A percentile compares a stretch with the other conserved stretches of the same genome.
These are phyloP conservation scores for Sugiyamaella japonica DNA, from an alignment of 1,139 yeast genomes.

Conservation along the genomic window DNA sequence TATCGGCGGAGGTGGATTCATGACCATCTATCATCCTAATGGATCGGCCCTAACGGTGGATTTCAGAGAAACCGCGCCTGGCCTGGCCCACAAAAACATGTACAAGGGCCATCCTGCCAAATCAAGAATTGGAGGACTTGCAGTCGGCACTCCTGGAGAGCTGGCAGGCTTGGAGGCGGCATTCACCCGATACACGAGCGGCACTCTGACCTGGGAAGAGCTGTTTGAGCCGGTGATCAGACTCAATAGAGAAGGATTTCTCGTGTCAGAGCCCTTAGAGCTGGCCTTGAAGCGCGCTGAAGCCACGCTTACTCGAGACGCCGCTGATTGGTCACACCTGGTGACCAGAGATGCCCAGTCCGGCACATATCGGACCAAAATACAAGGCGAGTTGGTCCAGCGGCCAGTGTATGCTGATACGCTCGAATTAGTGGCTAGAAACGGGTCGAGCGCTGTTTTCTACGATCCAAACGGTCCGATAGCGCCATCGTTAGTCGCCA, in stretches of 20 bases:
- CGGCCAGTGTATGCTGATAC: conserved; percentile 68
- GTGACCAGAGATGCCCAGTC: conserved; percentile 40
- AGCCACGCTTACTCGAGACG: conserved; percentile 18
- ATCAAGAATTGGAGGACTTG: conserved; percentile 77
- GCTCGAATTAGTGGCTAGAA: conserved; percentile 61
- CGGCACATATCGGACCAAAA: conserved; percentile 27
- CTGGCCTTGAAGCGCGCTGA: conserved; percentile 37
- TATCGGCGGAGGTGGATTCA: conserved; percentile 89
- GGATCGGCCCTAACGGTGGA: conserved; percentile 64
- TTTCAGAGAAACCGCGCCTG: conserved; percentile 88
- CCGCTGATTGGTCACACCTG: conserved; percentile 37
- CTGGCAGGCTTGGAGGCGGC: conserved; percentile 73
- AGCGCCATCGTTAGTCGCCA: conserved; percentile 53
- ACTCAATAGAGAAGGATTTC: conserved; percentile 68
- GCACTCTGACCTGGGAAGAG: conserved; percentile 68
- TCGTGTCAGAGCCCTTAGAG: conserved; percentile 52
- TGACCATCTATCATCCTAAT: conserved; percentile 52
- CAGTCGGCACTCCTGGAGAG: conserved; percentile 89
- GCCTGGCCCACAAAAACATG: conserved; percentile 62
- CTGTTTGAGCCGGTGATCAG: conserved; percentile 73
- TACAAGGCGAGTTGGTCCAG: conserved; percentile 57
- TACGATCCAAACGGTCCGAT: conserved; percentile 84
- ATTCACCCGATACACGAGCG: conserved; percentile 63
- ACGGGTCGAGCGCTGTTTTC: conserved; percentile 74
- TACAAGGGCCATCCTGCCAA: conserved; percentile 49